Evolutionary conservation across 306 rosid genomes (phyloP).

Genomic region (Hippophae tibetana): DNA sequence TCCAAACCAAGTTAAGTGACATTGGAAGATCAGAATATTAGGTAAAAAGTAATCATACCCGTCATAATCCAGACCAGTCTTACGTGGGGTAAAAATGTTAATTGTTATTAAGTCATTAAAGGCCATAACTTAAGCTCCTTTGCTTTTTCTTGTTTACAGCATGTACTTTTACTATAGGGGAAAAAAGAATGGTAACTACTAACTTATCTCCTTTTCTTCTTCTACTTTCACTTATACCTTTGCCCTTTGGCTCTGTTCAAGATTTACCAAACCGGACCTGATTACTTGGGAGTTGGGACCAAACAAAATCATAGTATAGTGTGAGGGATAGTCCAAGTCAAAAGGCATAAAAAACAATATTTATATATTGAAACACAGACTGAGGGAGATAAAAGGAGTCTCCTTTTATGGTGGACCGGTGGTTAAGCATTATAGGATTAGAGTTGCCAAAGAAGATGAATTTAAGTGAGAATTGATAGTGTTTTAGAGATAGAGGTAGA

Average conservation of each 20-base stretch:
- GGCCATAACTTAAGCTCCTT: not conserved
- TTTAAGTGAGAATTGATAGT: not conserved
- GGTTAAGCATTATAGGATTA: slow-evolving; percentile 13
- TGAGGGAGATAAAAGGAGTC: slow-evolving; percentile 3
- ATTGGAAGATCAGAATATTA: slow-evolving; percentile 6
- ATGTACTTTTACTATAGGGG: not conserved
- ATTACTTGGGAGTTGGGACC: slow-evolving; percentile 30
- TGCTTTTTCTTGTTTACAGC: not conserved
- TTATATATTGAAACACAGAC: not conserved
- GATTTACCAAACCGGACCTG: slow-evolving; percentile 14
- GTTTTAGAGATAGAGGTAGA: slow-evolving; percentile 11
- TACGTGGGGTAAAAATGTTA: too few species aligned
- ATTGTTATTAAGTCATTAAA: not conserved
- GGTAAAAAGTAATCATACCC: not conserved
- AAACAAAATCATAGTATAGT: slow-evolving; percentile 9
- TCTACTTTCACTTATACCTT: slow-evolving; percentile 5
- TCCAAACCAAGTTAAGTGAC: not conserved
- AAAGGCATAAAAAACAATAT: not conserved
- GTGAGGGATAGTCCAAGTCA: slow-evolving; percentile 7
- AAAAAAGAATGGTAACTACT: not conserved
- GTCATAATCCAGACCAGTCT: too few species aligned
- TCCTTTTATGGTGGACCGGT: slow-evolving; percentile 20
- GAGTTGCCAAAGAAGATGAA: slow-evolving; percentile 8
- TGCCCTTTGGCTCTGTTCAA: slow-evolving; percentile 15
- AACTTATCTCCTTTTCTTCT: not conserved